Evolutionary conservation across 2,329 filamentous ascomycete species (phyloP).

Genomic region (Zymoseptoria passerinii): DNA sequence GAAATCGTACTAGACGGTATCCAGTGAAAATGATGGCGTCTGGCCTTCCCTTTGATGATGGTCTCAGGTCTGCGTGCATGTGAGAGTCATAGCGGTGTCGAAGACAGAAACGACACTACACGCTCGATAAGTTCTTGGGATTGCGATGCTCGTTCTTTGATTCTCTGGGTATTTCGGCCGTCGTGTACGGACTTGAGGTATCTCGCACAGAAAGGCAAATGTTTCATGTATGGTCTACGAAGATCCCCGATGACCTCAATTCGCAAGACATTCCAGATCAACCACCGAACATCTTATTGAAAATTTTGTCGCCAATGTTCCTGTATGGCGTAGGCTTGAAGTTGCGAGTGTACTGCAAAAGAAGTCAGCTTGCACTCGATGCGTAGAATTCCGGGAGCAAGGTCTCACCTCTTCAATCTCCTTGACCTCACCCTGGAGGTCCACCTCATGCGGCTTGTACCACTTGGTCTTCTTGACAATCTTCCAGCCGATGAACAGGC

Average conservation of each 20-base stretch:
- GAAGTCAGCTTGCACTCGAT: background rate
- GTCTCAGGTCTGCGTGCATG: no score
- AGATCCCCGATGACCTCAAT: background rate
- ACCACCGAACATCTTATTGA: conserved; percentile 39
- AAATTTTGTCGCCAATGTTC: conserved; percentile 33
- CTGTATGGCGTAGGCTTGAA: conserved; percentile 16
- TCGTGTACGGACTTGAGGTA: background rate
- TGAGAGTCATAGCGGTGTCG: no score
- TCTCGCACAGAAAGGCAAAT: background rate
- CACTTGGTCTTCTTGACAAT: conserved; percentile 51
- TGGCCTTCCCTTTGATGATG: no score
- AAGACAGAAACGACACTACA: no score
- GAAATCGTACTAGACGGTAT: no score
- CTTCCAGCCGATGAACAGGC: conserved; percentile 65
- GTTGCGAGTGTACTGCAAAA: conserved; percentile 15
- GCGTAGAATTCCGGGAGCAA: conserved; percentile 8
- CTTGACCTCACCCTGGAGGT: conserved; percentile 54
- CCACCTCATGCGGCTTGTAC: conserved; percentile 48
- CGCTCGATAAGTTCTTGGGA: no score
- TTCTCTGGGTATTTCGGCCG: background rate
- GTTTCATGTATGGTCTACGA: background rate
- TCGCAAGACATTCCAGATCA: background rate
- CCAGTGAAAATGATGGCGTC: no score
- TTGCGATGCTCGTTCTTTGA: no score
- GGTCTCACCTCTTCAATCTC: conserved; percentile 51